Conservation (phyloP, 495 filamentous ascomycete genomes). For the Patellaria atrata region DNA sequence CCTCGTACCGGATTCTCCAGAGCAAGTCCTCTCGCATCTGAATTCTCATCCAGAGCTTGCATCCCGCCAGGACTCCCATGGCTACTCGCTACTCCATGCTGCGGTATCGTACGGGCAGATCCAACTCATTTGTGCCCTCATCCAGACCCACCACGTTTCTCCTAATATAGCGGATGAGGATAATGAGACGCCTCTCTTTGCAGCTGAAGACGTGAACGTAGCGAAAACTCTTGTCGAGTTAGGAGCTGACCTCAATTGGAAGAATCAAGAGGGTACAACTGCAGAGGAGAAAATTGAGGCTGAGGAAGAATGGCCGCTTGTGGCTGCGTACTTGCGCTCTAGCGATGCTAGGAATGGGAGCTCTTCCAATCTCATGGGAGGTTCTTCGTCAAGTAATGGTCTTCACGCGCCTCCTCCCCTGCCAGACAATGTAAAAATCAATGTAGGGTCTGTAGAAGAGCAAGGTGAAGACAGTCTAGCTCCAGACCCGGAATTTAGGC, state of each 20-base stretch:
- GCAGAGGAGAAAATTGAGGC: conserved; percentile 32
- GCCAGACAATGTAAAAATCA: conserved; percentile 24
- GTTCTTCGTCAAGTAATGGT: neutral
- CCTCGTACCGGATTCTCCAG: conserved; percentile 25
- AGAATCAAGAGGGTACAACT: conserved; percentile 25
- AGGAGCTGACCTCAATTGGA: conserved; percentile 39
- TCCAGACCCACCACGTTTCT: conserved; percentile 62
- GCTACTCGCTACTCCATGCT: conserved; percentile 83
- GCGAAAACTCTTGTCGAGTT: conserved; percentile 69
- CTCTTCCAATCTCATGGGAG: neutral
- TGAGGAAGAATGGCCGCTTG: conserved; percentile 28
- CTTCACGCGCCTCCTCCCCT: conserved; percentile 25
- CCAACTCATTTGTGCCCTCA: conserved; percentile 60
- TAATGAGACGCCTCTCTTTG: conserved; percentile 81
- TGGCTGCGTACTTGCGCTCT: conserved; percentile 16
- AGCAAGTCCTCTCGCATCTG: conserved; percentile 22
- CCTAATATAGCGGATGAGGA: conserved; percentile 77
- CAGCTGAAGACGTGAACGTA: conserved; percentile 59
- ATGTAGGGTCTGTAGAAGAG: conserved; percentile 25
- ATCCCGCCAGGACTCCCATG: conserved; percentile 22
- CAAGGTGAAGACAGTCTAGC: conserved; percentile 18
- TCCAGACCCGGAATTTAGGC: conserved; percentile 31
- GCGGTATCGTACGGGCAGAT: conserved; percentile 81
- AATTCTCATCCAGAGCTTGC: conserved; percentile 23
- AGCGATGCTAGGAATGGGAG: neutral